Evolutionary conservation across 2,329 filamentous ascomycete species (phyloP).

Genomic region (Aureobasidium subglaciale): DNA sequence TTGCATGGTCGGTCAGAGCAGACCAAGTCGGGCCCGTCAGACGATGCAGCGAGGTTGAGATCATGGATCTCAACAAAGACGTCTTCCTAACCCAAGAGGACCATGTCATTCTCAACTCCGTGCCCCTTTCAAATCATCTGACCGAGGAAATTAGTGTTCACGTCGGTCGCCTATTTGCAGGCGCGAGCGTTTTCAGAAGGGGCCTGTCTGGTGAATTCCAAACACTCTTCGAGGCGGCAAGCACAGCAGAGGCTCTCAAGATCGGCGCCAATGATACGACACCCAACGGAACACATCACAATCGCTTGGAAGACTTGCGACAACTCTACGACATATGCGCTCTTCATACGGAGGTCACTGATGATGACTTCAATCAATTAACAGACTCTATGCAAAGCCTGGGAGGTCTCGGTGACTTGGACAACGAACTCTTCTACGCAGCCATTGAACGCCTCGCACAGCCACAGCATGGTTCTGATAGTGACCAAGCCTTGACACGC

Average conservation of each 20-base stretch:
- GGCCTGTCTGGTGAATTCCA: constrained; percentile 21
- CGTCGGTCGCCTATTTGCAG: constrained; percentile 18
- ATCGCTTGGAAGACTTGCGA: constrained; percentile 32
- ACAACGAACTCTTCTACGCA: constrained; percentile 46
- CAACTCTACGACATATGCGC: constrained; percentile 71
- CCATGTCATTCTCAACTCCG: constrained; percentile 20
- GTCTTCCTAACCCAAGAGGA: constrained; percentile 31
- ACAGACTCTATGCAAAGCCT: constrained; percentile 61
- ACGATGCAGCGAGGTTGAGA: constrained; percentile 70
- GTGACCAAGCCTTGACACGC: constrained; percentile 52
- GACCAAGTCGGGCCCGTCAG: constrained; percentile 75
- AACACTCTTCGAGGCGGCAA: constrained; percentile 41
- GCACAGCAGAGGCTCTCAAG: constrained; percentile 8
- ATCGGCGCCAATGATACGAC: constrained; percentile 8
- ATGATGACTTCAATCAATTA: constrained; percentile 71
- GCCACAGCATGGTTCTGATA: constrained; percentile 31
- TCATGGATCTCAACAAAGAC: constrained; percentile 60
- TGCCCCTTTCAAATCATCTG: constrained; percentile 19
- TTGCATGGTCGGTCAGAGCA: constrained; percentile 78
- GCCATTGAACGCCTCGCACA: constrained; percentile 43
- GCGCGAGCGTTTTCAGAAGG: constrained; percentile 21
- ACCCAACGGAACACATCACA: constrained; percentile 13
- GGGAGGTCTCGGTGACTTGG: constrained; percentile 44
- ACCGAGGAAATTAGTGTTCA: constrained; percentile 14
- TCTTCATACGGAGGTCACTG: constrained; percentile 70